Conservation (phyloP, 345 rosid genomes). For the Pistacia vera region DNA sequence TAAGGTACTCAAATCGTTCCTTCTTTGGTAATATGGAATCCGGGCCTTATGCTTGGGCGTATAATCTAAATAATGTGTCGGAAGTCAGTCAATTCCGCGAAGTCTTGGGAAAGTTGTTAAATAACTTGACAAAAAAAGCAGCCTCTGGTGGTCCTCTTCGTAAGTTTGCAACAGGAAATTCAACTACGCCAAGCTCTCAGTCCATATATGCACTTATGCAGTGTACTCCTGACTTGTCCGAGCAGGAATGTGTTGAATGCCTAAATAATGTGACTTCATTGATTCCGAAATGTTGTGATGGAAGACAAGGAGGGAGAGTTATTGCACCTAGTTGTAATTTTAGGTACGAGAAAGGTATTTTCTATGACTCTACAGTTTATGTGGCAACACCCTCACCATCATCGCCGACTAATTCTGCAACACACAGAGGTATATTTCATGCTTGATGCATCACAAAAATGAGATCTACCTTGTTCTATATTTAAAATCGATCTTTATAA, state of each 20-base stretch:
- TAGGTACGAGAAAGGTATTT: neutral
- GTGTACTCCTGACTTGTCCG: slow-evolving; percentile 44
- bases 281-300: neutral
- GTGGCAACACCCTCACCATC: neutral
- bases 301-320: slow-evolving; percentile 15
- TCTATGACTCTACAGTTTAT: neutral
- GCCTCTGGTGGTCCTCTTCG: slow-evolving; percentile 20
- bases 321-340: slow-evolving; percentile 16
- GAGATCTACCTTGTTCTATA: neutral
- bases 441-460: neutral
- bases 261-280: neutral
- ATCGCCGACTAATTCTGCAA: neutral
- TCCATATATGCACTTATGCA: slow-evolving; percentile 34
- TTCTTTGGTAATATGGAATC: slow-evolving; percentile 27
- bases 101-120: slow-evolving; percentile 11
- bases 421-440: neutral
- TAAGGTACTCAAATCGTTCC: slow-evolving; percentile 38
- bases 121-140: slow-evolving; percentile 12
- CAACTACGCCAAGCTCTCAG: neutral
- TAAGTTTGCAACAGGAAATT: slow-evolving; percentile 35
- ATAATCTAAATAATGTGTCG: neutral
- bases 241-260: slow-evolving; percentile 21
- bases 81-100: slow-evolving; percentile 4
- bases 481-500: too few relatives aligned
- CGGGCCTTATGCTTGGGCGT: slow-evolving; percentile 1